A percentile compares a stretch with the other conserved stretches of the same genome.
Conservation (phyloP, 768 basidiomycete genomes). For the Macrolepiota dolichaula region DNA sequence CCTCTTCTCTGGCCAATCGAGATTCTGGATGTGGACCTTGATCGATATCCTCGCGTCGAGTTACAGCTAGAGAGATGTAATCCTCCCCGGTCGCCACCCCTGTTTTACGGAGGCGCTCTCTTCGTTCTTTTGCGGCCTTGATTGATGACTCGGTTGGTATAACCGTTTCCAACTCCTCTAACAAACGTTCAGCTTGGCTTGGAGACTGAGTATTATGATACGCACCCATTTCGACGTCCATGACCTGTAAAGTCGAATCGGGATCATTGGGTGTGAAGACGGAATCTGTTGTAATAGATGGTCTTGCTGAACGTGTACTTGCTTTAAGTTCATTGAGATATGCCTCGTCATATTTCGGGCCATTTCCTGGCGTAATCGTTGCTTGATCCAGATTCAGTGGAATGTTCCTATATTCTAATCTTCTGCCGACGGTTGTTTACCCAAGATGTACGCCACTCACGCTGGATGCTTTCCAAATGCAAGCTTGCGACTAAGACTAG, state of each 20-base stretch:
- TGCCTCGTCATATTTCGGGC: constrained; percentile 67
- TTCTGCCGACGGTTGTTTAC: neutral
- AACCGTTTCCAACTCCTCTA: constrained; percentile 38
- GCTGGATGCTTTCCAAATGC: constrained; percentile 52
- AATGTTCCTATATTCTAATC: constrained; percentile 30
- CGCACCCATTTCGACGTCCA: constrained; percentile 28
- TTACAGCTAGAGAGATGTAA: constrained; percentile 75
- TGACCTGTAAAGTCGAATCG: constrained; percentile 24
- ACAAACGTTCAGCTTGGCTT: neutral
- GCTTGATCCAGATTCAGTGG: constrained; percentile 53
- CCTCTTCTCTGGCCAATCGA: constrained; percentile 79
- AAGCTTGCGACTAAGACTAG: constrained; percentile 66
- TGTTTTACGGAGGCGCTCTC: constrained; percentile 60
- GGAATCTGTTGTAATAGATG: constrained; percentile 33
- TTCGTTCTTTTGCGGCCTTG: constrained; percentile 68
- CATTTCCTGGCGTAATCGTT: constrained; percentile 46
- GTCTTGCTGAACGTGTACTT: constrained; percentile 60
- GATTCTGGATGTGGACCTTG: constrained; percentile 85
- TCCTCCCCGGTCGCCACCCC: constrained; percentile 54
- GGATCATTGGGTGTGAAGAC: constrained; percentile 49
- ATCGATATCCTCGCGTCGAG: constrained; percentile 46
- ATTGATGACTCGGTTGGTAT: constrained; percentile 76
- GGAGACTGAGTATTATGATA: neutral
- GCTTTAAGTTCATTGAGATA: constrained; percentile 80
- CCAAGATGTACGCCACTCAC: constrained; percentile 26